A percentile compares a stretch with the other conserved stretches of the same genome.
phyloP scores from a whole-genome alignment of 345 rosid genomes.

The Salix brachista region DNA sequence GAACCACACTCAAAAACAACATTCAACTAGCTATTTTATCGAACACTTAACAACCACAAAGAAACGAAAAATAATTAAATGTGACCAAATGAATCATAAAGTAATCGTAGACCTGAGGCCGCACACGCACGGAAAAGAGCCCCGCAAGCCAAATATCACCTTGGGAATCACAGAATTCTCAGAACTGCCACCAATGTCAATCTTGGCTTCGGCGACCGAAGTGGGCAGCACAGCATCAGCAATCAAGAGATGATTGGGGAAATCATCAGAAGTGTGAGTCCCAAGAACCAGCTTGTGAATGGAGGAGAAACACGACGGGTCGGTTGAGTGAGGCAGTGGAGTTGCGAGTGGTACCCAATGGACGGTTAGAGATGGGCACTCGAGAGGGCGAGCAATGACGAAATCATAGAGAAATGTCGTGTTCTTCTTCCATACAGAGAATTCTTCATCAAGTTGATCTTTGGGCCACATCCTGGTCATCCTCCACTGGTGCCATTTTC shows the following conservation, averaged over 20 bases:
- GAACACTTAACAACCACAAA: neutral
- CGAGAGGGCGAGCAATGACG: constrained; percentile 78
- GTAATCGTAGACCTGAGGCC: neutral
- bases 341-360: constrained; percentile 69
- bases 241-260: constrained; percentile 66
- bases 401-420: constrained; percentile 88
- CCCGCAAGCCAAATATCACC: constrained; percentile 23
- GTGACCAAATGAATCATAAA: neutral
- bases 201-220: constrained; percentile 35
- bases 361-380: constrained; percentile 96
- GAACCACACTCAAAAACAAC: neutral
- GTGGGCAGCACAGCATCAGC: constrained; percentile 72
- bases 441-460: constrained; percentile 77
- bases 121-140: neutral
- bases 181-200: constrained; percentile 13
- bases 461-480: constrained; percentile 33
- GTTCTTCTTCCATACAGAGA: constrained; percentile 84
- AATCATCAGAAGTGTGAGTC: constrained; percentile 76
- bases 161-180: constrained; percentile 54
- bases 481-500: constrained; percentile 38
- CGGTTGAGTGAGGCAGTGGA: constrained; percentile 42
- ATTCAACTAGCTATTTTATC: neutral
- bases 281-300: constrained; percentile 79
- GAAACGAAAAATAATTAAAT: neutral
- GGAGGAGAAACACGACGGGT: constrained; percentile 37